Evolutionary conservation across 2,329 filamentous ascomycete genomes (phyloP).

Genomic region (Claviceps cyperi): DNA sequence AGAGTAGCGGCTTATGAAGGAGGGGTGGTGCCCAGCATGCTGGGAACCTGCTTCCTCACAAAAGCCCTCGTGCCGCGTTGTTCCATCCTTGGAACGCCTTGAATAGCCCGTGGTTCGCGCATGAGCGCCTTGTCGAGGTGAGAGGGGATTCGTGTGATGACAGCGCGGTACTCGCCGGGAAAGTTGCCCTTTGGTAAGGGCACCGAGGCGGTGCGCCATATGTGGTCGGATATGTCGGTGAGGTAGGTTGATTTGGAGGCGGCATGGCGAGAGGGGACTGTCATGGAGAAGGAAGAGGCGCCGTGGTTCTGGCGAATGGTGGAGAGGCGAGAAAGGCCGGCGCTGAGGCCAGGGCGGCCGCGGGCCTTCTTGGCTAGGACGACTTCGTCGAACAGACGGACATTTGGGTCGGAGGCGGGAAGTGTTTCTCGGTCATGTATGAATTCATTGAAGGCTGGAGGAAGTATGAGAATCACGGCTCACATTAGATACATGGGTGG

Average conservation of each 20-base stretch:
- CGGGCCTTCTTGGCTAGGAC: conserved; percentile 62
- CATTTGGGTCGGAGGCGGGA: conserved; percentile 43
- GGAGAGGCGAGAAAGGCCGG: conserved; percentile 47
- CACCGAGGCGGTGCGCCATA: conserved; percentile 58
- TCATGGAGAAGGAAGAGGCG: conserved; percentile 22
- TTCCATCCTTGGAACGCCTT: conserved; percentile 61
- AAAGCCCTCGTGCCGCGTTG: conserved; percentile 35
- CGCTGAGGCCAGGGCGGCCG: conserved; percentile 50
- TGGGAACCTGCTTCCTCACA: conserved; percentile 41
- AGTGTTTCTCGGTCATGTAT: conserved; percentile 66
- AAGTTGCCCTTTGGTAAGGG: conserved; percentile 47
- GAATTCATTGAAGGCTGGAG: conserved; percentile 56
- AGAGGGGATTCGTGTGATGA: conserved; percentile 55
- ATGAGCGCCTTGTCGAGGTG: conserved; percentile 77
- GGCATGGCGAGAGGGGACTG: conserved; percentile 19
- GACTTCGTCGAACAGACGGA: conserved; percentile 73
- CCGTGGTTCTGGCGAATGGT: conserved; percentile 43
- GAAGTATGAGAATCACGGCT: no score
- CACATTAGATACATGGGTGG: no score
- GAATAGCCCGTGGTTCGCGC: conserved; percentile 81
- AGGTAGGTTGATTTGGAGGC: conserved; percentile 42
- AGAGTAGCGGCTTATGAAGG: conserved; percentile 22
- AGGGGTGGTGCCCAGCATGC: conserved; percentile 29
- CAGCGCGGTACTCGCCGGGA: conserved; percentile 44
- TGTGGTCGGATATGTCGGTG: conserved; percentile 59